Evolutionary conservation across 345 rosid species (phyloP).

Genomic region (Citrus maxima): DNA sequence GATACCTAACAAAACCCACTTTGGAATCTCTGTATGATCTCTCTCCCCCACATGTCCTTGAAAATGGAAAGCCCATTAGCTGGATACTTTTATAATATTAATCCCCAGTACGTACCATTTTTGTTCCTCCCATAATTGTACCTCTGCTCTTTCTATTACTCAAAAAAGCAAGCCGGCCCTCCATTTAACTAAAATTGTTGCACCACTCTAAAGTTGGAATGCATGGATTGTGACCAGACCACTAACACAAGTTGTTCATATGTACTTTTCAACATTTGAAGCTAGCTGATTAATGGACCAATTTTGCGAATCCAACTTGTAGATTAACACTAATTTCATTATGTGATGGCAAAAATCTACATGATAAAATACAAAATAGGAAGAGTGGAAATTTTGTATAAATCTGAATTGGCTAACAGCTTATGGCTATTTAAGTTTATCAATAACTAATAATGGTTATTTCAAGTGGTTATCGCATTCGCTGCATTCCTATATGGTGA

Average conservation of each 20-base stretch:
- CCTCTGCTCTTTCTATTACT: background rate
- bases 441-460: too few species aligned
- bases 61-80: slow-evolving; percentile 3
- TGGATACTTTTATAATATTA: background rate
- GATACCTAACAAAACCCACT: slow-evolving; percentile 1
- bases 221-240: slow-evolving; percentile 10
- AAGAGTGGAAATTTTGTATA: background rate
- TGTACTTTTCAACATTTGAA: background rate
- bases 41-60: background rate
- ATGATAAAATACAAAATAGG: background rate
- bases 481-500: too few species aligned
- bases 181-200: background rate
- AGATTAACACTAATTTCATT: background rate
- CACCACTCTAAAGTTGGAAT: background rate
- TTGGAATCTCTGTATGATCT: background rate
- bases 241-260: background rate
- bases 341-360: background rate
- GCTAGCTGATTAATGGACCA: background rate
- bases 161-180: background rate
- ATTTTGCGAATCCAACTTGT: background rate
- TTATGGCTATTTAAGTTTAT: background rate
- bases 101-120: background rate
- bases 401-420: too few species aligned
- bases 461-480: too few species aligned
- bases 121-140: background rate